Evolutionary conservation across 768 basidiomycete species (phyloP), one percentile per base, ranked within the genome.

Genomic region (Flagelloscypha sp.): DNA sequence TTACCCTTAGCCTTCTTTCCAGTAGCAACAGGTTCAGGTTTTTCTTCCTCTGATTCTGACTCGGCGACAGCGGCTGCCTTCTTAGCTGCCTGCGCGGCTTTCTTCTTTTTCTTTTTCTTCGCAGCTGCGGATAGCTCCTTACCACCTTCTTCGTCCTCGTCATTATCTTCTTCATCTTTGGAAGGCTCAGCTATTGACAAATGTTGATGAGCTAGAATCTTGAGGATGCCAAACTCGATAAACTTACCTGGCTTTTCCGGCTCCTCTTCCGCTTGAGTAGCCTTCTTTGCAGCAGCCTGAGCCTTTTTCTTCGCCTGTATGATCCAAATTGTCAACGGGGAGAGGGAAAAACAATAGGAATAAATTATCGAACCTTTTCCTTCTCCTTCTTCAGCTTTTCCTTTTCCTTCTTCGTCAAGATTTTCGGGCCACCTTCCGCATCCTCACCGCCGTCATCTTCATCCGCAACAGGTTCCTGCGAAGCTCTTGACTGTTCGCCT

Each of bases 381-480:
- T 79, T 76, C 61, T 97, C 93, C 63, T 97, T 98, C 75, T 98
- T 97, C 42, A 94, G 65, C 55, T 81, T 81, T 56, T 97, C 93
- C 63, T 97, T 97, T 68, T 98, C 88, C 56, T 94, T 95, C 65
- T 97, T 97, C 12, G 83, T 80, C 23, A 95, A 59, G 21, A 94
- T 54, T 58, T 82, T 79, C 3, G 65, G 64, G 10, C 74, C 85
- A 32, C 58, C 59, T 33, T 70, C 78, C 20, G 71, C 78, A 6
- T 68, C 75, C 16, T 62, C 72, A 15, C 65, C 70, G 9, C 57
- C 58, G 13, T 50, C 68, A 20, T 54, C 58, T 24, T 56, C 55
- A 23, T 50, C 62, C 17, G 57, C 33, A 17, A 49, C 34, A 12
- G 52, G 38, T 27, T 49, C 36, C 13, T 57, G 46, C 16, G 58